Evolutionary conservation across 2,329 filamentous ascomycete genomes (phyloP), one percentile per base, ranked within the genome.

Genomic region (Dothideomycetidae sp.): DNA sequence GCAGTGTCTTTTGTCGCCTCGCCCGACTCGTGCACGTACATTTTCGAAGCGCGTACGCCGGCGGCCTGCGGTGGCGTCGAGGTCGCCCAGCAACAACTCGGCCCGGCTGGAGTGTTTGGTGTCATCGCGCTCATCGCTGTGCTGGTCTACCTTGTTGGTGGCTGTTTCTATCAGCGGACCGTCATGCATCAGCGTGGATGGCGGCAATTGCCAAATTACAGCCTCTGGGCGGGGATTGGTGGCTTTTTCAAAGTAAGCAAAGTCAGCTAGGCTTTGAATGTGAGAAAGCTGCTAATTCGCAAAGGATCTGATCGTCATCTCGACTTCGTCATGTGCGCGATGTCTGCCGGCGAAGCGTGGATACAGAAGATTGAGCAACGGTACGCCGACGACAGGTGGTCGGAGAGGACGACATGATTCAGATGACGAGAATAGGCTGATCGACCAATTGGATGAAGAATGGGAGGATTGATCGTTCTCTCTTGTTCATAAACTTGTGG

Each of bases 391-490:
- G 16, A 60, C 62, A 23, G 54, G 56, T 26, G 53, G 57, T 19
- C 52, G 62, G 33, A 55, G 58, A 9, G 55, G 63, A 13, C 55
- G 58, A 2, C 55, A 62, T 15, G 61, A 64, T 33, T 59, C 71
- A 5, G 88, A 94, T 42, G 86, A 85, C 39, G 90, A 96, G 61
- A 94, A 96, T 58, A 67, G 85, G 45, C 62, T 96, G 49, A 96
- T 98, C 56, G 88, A 96, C 57, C 84, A 94, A 58, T 67, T 94
- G 42, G 90, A 96, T 52, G 88, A 96, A 57, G 86, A 94, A 55
- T 96, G 88, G 88, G 86, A 94, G 49, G 86, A 93, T 47, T 68
- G 42, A 54, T n/a, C n/a, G n/a, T n/a, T n/a, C n/a, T n/a, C n/a
- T n/a, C n/a, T n/a, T n/a, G n/a, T n/a, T n/a, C n/a, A n/a, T n/a